Evolutionary conservation across 805 yeast species (phyloP).

Genomic region (Henningerozyma blattae): DNA sequence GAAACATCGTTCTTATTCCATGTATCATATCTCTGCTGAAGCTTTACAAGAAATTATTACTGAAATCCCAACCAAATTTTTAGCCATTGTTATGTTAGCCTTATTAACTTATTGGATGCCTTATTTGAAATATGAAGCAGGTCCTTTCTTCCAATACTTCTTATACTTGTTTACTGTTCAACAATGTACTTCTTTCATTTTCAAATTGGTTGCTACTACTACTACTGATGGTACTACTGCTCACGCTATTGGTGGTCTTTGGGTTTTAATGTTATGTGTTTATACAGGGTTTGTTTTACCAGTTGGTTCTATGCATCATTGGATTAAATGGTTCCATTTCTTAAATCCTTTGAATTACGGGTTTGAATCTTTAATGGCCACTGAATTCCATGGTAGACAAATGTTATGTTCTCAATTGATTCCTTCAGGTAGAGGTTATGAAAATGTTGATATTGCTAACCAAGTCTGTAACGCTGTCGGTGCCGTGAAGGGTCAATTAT

Average conservation of each 20-base stretch:
- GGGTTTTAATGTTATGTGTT: constrained; percentile 44
- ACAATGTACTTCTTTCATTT: constrained; percentile 41
- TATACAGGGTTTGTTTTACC: constrained; percentile 43
- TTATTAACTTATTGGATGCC: constrained; percentile 43
- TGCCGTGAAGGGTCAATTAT: constrained; percentile 31
- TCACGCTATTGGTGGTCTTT: constrained; percentile 41
- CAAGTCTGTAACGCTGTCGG: constrained; percentile 45
- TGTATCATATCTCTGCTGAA: constrained; percentile 56
- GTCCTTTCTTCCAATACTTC: constrained; percentile 40
- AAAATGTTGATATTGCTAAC: constrained; percentile 25
- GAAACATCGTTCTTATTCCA: constrained; percentile 51
- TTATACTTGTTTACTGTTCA: constrained; percentile 35
- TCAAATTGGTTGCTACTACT: constrained; percentile 41
- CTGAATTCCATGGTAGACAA: constrained; percentile 42
- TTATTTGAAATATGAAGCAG: constrained; percentile 37
- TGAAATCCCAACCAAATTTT: constrained; percentile 43
- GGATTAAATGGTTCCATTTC: constrained; percentile 49
- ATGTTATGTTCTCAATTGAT: constrained; percentile 38
- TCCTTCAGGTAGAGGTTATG: constrained; percentile 48
- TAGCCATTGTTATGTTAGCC: constrained; percentile 37
- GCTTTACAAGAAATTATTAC: constrained; percentile 44
- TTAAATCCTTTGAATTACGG: constrained; percentile 37
- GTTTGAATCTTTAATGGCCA: constrained; percentile 43
- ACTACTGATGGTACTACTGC: constrained; percentile 44
- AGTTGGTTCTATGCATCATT: constrained; percentile 39